Base-by-base conservation (phyloP, 177 flowering plant species). In the Vitis hybrid region DNA sequence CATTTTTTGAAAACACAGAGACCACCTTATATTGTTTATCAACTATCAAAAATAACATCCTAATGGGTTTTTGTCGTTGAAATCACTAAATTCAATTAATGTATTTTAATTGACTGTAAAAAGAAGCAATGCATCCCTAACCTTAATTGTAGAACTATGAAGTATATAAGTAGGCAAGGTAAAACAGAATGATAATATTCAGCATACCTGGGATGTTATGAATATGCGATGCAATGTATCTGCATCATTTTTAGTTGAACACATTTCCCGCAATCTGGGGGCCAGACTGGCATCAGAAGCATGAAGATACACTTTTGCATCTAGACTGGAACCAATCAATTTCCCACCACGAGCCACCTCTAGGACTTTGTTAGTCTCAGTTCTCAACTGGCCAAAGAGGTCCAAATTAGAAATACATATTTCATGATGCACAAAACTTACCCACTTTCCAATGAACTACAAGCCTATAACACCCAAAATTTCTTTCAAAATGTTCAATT, bases 311-410 rank as follows among this genome's bases (percentile, higher is more conserved):
- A 92, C 92, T 79, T 90, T 92, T 52, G 98, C 98, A 35, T 94
- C 98, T 73, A 94, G 82, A 74, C 97, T 94, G 51, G 98, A 87
- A 70, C 98, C 98, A 49, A 94, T 90, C 65, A 91, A 70, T 81
- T 90, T 92, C 46, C 73, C 88, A 2, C 78, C 78, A 11, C 97
- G 93, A 73, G 98, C 97, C 68, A 75, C 72, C 79, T 92, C 98
- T 59, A 94, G 78, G 52, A 87, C 93, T 77, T 88, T 91, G 67
- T 94, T 92, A 64, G 91, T 97, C 89, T 94, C 97, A 12, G 86
- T 90, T 76, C 97, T 83, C 76, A 94, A 78, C 98, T 94, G 91
- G 57, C 30, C 66, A 82, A 69, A 73, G 61, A 55, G 46, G 18
- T 48, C 49, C 13, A 66, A 11, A 19, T 62, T 51, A 58, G 61